Evolutionary conservation across 2,329 filamentous ascomycete genomes (phyloP).

Genomic region (Periconia macrospinosa): DNA sequence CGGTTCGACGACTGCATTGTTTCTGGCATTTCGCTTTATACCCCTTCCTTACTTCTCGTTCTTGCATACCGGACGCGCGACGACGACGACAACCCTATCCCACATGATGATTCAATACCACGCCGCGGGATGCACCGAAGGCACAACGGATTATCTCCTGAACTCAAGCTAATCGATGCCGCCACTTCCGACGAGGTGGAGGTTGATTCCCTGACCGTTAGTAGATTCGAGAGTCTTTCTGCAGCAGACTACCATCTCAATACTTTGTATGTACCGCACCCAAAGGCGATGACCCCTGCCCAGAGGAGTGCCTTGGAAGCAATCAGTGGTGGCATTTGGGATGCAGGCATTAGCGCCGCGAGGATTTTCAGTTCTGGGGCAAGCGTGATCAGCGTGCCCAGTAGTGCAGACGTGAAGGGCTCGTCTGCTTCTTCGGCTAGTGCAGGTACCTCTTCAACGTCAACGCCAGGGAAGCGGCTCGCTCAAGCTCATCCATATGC

Average conservation of each 20-base stretch:
- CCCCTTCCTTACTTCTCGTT: conserved; percentile 84
- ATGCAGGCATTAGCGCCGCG: conserved; percentile 84
- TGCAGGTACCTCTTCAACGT: conserved; percentile 28
- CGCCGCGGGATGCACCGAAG: conserved; percentile 69
- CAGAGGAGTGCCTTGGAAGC: conserved; percentile 76
- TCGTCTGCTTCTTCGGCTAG: conserved; percentile 38
- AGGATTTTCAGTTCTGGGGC: conserved; percentile 84
- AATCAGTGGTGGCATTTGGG: conserved; percentile 80
- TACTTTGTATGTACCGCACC: conserved; percentile 75
- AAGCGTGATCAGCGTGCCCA: conserved; percentile 62
- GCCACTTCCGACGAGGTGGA: conserved; percentile 80
- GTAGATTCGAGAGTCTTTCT: conserved; percentile 81
- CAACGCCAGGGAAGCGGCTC: conserved; percentile 24
- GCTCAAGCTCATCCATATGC: conserved; percentile 51
- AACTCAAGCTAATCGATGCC: conserved; percentile 88
- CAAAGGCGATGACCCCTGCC: conserved; percentile 61
- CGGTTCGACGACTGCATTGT: conserved; percentile 93
- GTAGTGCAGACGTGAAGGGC: conserved; percentile 42
- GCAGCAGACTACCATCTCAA: conserved; percentile 91
- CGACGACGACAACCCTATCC: conserved; percentile 61
- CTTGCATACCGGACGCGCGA: conserved; percentile 85
- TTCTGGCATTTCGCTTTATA: conserved; percentile 96
- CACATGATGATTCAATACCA: neutral
- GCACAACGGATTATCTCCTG: conserved; percentile 80
- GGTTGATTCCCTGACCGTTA: conserved; percentile 82